Evolutionary conservation across 2,329 filamentous ascomycete genomes (phyloP), one percentile per base, ranked within the genome.

Genomic region (Fusarium marasasianum): DNA sequence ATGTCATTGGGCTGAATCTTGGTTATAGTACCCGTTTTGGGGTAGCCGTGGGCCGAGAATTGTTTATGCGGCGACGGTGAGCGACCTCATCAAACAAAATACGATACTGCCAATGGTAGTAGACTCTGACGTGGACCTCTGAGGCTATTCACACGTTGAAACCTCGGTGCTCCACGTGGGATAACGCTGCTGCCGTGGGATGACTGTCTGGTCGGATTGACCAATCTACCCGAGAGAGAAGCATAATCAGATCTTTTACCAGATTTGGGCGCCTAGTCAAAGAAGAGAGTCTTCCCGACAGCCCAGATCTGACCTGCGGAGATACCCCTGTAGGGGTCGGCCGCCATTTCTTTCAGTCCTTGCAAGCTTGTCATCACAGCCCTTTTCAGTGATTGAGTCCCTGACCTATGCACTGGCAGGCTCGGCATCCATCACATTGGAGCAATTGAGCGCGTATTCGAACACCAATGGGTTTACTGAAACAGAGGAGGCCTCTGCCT

Each of bases 271-370:
- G 22, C 20, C 35, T 41, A 26, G 56, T 48, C 43, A 50, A 26
- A 38, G 22, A 12, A 51, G 24, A 14, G 35, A 64, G 26, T 70
- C 51, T 33, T 57, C 48, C 66, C 51, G 18, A 47, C 43, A 35
- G 18, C 44, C n/a, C 55, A 69, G 66, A 69, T 69, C 64, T 69
- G 41, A 57, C 58, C 35, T 45, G 53, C n/a, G 37, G 66, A 53
- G 66, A 37, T 33, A 59, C 61, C 70, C 31, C 43, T 62, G 55
- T 61, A 59, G 53, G 66, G 45, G 73, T 76, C 73, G 73, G 75
- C 75, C 75, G 75, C 73, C 59, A 48, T 63, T 60, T 44, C n/a
- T 41, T 61, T 48, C 33, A 61, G 37, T 68, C 51, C 53, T 58
- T 63, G 31, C 38, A 35, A 29, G n/a, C 44, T 51, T 67, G 48